Evolutionary conservation across 2,329 filamentous ascomycete species (phyloP).

Genomic region (Diaporthe amygdali): DNA sequence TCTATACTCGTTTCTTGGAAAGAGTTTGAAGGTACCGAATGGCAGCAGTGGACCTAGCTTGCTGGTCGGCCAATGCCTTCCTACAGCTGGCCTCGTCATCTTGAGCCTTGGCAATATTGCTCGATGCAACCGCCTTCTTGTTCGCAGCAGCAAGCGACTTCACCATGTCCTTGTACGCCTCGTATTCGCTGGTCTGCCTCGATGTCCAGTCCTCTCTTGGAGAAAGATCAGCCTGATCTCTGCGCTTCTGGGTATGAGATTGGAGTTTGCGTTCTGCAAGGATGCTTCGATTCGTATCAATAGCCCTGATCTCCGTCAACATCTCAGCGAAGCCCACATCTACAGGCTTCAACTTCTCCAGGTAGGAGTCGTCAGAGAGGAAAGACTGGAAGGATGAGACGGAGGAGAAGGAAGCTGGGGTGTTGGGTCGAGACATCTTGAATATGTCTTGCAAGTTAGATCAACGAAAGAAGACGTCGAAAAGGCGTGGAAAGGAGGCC

Average conservation of each 20-base stretch:
- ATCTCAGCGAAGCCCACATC: background rate
- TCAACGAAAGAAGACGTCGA: background rate
- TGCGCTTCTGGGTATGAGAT: background rate
- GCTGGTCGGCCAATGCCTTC: background rate
- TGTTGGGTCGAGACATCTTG: background rate
- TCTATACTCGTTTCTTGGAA: fast-evolving
- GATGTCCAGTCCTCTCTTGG: background rate
- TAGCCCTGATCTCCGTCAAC: background rate
- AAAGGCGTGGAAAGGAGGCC: background rate
- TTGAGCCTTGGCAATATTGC: background rate
- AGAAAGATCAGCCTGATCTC: background rate
- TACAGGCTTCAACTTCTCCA: background rate
- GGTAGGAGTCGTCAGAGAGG: background rate
- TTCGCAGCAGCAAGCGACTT: background rate
- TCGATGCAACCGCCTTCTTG: background rate
- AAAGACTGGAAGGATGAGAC: background rate
- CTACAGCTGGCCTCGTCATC: background rate
- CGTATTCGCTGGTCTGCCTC: background rate
- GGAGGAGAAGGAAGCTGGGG: background rate
- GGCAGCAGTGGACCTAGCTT: background rate
- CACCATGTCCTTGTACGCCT: background rate
- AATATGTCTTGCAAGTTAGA: background rate
- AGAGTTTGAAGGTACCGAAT: background rate
- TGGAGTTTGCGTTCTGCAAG: background rate
- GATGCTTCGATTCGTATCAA: background rate